Conservation (phyloP, 176 grass and related monocot species). For the Saccharum spontaneum region DNA sequence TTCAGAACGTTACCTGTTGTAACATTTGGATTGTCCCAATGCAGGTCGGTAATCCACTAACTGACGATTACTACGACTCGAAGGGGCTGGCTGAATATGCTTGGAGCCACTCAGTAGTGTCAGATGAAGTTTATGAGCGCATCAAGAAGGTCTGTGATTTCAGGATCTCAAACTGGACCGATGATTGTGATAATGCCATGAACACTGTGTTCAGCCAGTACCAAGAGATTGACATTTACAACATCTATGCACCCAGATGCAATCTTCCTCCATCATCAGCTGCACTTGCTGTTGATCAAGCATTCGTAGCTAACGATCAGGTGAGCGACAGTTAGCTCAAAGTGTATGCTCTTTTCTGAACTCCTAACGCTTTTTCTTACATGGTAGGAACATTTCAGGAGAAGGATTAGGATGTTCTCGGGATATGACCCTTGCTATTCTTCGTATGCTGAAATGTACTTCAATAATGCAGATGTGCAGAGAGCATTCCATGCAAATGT, state of each 20-base stretch:
- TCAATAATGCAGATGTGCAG: constrained; percentile 72
- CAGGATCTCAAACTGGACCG: constrained; percentile 62
- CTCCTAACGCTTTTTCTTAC: constrained; percentile 24
- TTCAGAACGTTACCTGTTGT: background rate
- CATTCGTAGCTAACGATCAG: constrained; percentile 26
- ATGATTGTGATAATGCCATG: constrained; percentile 63
- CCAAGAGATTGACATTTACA: constrained; percentile 75
- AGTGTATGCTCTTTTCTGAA: background rate
- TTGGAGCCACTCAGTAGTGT: constrained; percentile 83
- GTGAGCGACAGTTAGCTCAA: constrained; percentile 20
- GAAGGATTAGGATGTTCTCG: constrained; percentile 60
- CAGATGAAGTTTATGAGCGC: constrained; percentile 60
- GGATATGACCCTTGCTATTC: constrained; percentile 88
- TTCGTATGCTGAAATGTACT: constrained; percentile 71
- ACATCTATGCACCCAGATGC: constrained; percentile 87
- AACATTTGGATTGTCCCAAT: constrained; percentile 32
- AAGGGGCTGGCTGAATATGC: constrained; percentile 82
- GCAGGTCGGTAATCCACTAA: constrained; percentile 86
- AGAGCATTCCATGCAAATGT: constrained; percentile 67
- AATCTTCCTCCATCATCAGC: constrained; percentile 62
- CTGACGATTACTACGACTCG: constrained; percentile 70
- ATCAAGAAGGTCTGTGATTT: constrained; percentile 69
- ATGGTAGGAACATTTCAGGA: constrained; percentile 50
- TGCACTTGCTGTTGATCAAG: background rate
- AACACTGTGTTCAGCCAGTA: constrained; percentile 62